Evolutionary conservation across 257 asterid genomes (phyloP).

Genomic region (Scutellaria galericulata): DNA sequence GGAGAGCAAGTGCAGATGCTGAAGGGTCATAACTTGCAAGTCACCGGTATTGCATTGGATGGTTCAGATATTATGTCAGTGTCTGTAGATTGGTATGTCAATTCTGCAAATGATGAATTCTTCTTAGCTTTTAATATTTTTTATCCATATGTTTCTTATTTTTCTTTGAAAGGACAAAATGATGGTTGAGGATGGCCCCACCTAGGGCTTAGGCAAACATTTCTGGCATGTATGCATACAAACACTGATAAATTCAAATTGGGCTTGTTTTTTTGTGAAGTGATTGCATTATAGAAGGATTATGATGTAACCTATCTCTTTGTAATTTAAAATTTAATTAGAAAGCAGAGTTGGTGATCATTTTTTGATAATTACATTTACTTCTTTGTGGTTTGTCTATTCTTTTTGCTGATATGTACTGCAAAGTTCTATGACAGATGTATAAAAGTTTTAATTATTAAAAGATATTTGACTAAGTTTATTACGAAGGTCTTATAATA

Average conservation of each 20-base stretch:
- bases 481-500: too few species aligned
- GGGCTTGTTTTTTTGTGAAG: not conserved
- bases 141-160: not conserved
- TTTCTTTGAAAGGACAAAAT: conserved; percentile 6
- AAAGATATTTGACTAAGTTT: not conserved
- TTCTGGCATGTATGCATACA: not conserved
- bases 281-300: conserved; percentile 2
- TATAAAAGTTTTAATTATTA: not conserved
- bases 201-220: not conserved
- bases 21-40: conserved; percentile 84
- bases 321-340: too few species aligned
- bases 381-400: conserved; percentile 16
- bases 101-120: conserved; percentile 24
- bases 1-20: conserved; percentile 75
- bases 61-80: conserved; percentile 78
- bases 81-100: conserved; percentile 83
- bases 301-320: conserved; percentile 11
- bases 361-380: not conserved
- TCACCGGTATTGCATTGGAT: conserved; percentile 83
- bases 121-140: not conserved
- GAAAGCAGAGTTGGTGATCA: too few species aligned
- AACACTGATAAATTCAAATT: not conserved
- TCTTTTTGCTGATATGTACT: conserved; percentile 10
- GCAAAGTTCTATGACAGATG: not conserved
- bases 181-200: conserved; percentile 14